Base-by-base conservation (phyloP, 768 basidiomycete genomes). In the Pilatotrama ljubarskyi region DNA sequence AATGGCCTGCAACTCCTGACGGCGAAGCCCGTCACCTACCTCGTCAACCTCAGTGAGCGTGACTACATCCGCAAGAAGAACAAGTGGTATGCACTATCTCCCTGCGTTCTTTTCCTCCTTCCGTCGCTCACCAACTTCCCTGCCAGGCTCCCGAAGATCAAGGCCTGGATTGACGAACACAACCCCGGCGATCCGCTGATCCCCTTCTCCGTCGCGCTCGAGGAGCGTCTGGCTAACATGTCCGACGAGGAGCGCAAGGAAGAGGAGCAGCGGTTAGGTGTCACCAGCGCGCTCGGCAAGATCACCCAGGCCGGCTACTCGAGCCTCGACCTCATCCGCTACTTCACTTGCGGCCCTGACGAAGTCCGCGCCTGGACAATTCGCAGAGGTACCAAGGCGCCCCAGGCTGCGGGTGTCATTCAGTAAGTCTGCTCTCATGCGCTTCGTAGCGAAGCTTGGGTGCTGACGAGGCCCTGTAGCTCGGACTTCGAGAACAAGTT, bases 321-420 rank as follows among this genome's bases (percentile, higher is more conserved):
- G 25, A 87, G 86, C 66, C 84, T 98, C 38, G 87, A 96, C 88
- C 83, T 97, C 51, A 96, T 95, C 68, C 90, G 92, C 15, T 97
- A 97, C 79, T 97, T 97, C 78, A 99, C 97, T 17, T 95, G 93
- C 69, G 97, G 97, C 11, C 95, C 95, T 2, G 90, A 91, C 66
- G 96, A 98, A 77, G 95, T 98, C 9, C 90, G 97, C 53, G 96
- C 96, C 8, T 99, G 97, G 97, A 98, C 95, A 1, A 93, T 99
- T 70, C 82, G 95, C 59, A 86, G 85, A 59, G 95, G 93, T 20
- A 95, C 89, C 25, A 97, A 95, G 72, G 96, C 97, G 1, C 97
- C 96, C 2, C 91, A 94, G 72, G 97, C 97, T 8, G 97, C 97
- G 38, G 97, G 97, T 74, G 94, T 98, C 64, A 98, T 98, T 70